These are phyloP conservation scores for Sporisorium sorghi DNA, from an alignment of 1,284 basidiomycete genomes.

Conservation along the genomic window DNA sequence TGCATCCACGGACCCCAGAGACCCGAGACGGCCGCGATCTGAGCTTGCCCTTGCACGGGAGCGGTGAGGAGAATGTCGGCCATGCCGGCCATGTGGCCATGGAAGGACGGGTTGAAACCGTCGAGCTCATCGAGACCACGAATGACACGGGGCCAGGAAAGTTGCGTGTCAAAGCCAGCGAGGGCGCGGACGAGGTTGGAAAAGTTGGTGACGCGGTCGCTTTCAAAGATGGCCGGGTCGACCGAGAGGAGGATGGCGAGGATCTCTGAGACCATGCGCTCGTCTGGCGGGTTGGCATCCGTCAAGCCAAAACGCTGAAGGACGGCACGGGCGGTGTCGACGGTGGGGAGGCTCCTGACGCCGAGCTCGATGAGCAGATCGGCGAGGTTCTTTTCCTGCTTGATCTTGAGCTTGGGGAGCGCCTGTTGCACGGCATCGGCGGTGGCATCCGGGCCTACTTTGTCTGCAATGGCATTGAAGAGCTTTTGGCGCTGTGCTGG, in stretches of 20 bases:
- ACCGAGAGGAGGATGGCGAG: conserved; percentile 60
- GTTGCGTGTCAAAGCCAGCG: conserved; percentile 29
- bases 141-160: conserved; percentile 68
- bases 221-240: conserved; percentile 42
- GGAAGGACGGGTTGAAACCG: conserved; percentile 69
- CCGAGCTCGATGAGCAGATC: conserved; percentile 61
- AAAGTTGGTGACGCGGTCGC: conserved; percentile 51
- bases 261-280: conserved; percentile 56
- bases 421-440: conserved; percentile 62
- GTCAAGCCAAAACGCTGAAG: conserved; percentile 56
- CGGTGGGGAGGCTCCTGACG: conserved; percentile 42
- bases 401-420: conserved; percentile 59
- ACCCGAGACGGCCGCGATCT: conserved; percentile 70
- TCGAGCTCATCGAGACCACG: conserved; percentile 70
- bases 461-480: conserved; percentile 61
- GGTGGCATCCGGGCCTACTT: conserved; percentile 63
- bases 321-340: conserved; percentile 55
- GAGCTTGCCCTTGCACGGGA: conserved; percentile 19
- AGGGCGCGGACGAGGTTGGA: conserved; percentile 43
- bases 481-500: conserved; percentile 59
- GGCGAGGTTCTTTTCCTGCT: conserved; percentile 50
- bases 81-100: conserved; percentile 61
- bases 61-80: conserved; percentile 63
- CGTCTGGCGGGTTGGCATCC: conserved; percentile 45
- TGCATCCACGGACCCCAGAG: conserved; percentile 79